Conservation (phyloP, 768 basidiomycete species). For the Psilocybe azurescens region DNA sequence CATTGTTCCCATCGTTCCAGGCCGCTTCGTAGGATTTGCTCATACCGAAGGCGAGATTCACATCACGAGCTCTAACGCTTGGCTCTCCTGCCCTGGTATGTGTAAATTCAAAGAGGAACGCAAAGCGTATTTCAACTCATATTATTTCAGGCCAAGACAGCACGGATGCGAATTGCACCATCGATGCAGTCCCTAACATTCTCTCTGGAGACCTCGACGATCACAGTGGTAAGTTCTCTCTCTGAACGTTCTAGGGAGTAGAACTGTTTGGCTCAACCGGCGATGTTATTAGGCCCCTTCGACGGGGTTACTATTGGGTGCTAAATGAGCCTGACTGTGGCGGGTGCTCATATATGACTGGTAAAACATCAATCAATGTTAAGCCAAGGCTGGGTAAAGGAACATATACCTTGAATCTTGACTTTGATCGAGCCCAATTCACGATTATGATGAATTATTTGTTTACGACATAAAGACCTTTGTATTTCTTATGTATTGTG, state of each 20-base stretch:
- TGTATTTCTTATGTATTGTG: not conserved
- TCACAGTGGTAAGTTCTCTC: slow-evolving; percentile 38
- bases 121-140: too few species aligned
- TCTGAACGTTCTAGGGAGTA: too few species aligned
- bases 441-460: not conserved
- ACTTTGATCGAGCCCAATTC: not conserved
- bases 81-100: slow-evolving; percentile 38
- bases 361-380: not conserved
- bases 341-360: not conserved
- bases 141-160: slow-evolving; percentile 46
- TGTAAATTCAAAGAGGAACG: not conserved
- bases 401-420: not conserved
- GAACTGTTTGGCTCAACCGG: too few species aligned
- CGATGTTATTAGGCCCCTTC: slow-evolving; percentile 16
- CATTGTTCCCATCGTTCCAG: slow-evolving; percentile 42
- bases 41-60: slow-evolving; percentile 60
- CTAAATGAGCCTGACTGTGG: not conserved
- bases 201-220: slow-evolving; percentile 51
- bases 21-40: slow-evolving; percentile 46
- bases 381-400: not conserved
- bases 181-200: slow-evolving; percentile 57
- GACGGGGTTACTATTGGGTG: slow-evolving; percentile 22
- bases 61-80: slow-evolving; percentile 39
- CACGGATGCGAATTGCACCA: slow-evolving; percentile 55
- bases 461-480: not conserved